Base-by-base conservation (phyloP, 257 asterid genomes). In the Anisodus acutangulus region DNA sequence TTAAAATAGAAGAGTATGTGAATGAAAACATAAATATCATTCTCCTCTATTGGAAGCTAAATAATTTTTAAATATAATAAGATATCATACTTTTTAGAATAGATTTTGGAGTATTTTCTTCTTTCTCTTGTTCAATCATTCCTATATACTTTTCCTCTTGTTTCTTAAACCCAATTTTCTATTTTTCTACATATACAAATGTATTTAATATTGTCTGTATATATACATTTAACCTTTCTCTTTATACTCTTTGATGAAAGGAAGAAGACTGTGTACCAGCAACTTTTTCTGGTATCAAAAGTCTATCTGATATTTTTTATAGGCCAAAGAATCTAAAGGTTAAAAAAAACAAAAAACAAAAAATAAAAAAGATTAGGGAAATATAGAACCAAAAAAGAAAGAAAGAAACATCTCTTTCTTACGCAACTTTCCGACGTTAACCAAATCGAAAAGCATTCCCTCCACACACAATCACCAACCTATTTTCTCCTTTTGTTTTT, bases 401-500 rank as follows among this genome's bases (percentile, higher is more conserved):
- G 78, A 41, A 69, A 69, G 78, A 88, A 90, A 85, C 94, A 88
- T 91, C 90, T 89, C 90, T 90, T 90, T 90, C 93, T 89, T 86
- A 89, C 90, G 88, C 97, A 89, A 89, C 93, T 87, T 89, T 95
- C 95, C 94, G 90, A 94, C 94, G 97, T 91, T 93, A 95, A 89
- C 94, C 95, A 92, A 93, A 95, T 95, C 97, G 97, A 95, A 93
- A 93, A 93, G 93, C 91, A 86, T 84, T 83, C 83, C 85, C 63
- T 54, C 35, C 53, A 11, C 69, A 12, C 17, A 64, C 2, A 31
- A 31, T 59, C 41, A 63, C 70, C 16, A 22, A 1, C 43, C 76
- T 7, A 12, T 11, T 41, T 10, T 69, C 58, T 22, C 47, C 31
- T 31, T 37, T 72, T 55, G 22, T 55, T 35, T 26, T 41, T 62